A percentile compares a stretch with the other conserved stretches of the same genome.
phyloP scores from a whole-genome alignment of 2,329 filamentous ascomycete genomes.

The Gaeumannomyces sp. region DNA sequence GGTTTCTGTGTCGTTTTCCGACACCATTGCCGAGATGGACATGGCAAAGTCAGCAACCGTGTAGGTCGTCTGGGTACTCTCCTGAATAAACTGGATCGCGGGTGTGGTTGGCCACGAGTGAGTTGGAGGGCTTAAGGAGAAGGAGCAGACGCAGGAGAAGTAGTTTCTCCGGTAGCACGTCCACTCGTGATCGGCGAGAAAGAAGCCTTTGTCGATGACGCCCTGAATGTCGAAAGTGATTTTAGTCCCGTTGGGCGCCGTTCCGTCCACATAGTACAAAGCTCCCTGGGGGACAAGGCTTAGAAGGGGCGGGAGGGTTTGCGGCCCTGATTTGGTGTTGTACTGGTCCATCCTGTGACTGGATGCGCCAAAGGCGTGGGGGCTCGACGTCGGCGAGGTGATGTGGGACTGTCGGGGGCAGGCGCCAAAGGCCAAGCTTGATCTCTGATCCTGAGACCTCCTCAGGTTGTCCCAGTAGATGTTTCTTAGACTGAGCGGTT shows the following conservation, averaged over 20 bases:
- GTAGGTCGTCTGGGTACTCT: constrained; percentile 44
- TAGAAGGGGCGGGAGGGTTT: constrained; percentile 47
- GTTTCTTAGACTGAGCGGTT: constrained; percentile 44
- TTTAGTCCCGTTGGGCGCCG: constrained; percentile 30
- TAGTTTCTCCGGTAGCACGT: constrained; percentile 92
- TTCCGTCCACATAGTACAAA: constrained; percentile 53
- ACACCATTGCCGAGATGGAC: constrained; percentile 76
- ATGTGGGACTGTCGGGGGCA: constrained; percentile 44
- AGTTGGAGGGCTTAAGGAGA: constrained; percentile 53
- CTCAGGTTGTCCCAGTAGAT: constrained; percentile 46
- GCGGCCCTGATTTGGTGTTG: constrained; percentile 29
- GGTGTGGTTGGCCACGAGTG: constrained; percentile 20
- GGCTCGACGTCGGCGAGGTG: constrained; percentile 48
- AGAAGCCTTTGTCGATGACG: constrained; percentile 85
- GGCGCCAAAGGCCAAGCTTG: constrained; percentile 41
- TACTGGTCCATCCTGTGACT: constrained; percentile 45
- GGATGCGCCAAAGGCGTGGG: constrained; percentile 37
- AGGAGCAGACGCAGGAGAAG: constrained; percentile 79
- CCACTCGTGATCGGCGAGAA: constrained; percentile 74
- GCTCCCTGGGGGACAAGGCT: constrained; percentile 47
- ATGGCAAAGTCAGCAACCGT: constrained; percentile 72
- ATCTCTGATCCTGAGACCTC: constrained; percentile 45
- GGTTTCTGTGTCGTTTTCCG: constrained; percentile 65
- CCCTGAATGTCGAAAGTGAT: constrained; percentile 71
- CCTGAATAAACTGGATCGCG: constrained; percentile 45